A percentile compares a stretch with the other conserved stretches of the same genome.
Evolutionary conservation across 805 yeast genomes (phyloP).

Genomic region (Aciculoconidium aculeatum): DNA sequence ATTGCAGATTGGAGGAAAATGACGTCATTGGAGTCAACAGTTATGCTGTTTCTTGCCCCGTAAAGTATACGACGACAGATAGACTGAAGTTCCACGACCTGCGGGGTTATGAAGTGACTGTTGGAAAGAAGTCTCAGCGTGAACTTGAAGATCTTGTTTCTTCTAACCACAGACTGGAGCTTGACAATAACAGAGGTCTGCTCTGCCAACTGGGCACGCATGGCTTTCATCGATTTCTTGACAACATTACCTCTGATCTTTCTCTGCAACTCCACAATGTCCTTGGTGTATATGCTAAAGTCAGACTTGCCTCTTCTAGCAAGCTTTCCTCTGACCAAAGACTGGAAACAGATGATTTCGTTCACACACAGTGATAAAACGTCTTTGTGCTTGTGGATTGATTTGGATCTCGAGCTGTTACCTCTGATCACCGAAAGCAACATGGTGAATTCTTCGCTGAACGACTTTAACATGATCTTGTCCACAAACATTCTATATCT

Average conservation of each 20-base stretch:
- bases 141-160: conserved; percentile 14
- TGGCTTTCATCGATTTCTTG: conserved; percentile 16
- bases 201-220: conserved; percentile 10
- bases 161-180: conserved; percentile 35
- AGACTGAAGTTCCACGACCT: conserved; percentile 25
- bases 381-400: conserved; percentile 30
- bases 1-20: conserved; percentile 32
- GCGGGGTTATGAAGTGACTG: conserved; percentile 16
- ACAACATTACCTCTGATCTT: conserved; percentile 34
- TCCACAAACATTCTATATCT: conserved; percentile 62
- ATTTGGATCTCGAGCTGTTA: conserved; percentile 23
- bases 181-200: too few species aligned
- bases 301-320: too few species aligned
- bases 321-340: conserved; percentile 27
- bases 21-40: conserved; percentile 9
- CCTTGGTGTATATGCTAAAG: too few species aligned
- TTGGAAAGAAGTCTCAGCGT: conserved; percentile 19
- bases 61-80: conserved; percentile 21
- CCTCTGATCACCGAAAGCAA: conserved; percentile 54
- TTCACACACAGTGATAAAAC: conserved; percentile 22
- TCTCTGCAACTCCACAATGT: conserved; percentile 35
- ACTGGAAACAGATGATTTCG: conserved; percentile 35
- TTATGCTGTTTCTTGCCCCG: conserved; percentile 8
- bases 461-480: conserved; percentile 54
- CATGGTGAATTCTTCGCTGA: conserved; percentile 42